Conservation (phyloP, 352 stramenopile genomes). For the Globisporangium canariense region DNA sequence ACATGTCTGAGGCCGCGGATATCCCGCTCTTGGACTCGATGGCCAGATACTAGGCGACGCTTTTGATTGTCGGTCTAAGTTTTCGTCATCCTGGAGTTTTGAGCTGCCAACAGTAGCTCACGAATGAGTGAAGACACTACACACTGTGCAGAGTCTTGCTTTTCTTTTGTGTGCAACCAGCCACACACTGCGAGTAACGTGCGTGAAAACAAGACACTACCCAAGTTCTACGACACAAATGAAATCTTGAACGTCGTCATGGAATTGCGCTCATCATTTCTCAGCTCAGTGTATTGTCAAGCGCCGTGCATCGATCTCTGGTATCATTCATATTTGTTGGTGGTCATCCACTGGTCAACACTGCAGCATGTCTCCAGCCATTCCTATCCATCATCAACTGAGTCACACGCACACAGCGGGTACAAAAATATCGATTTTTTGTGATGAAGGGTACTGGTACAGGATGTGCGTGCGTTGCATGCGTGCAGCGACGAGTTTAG, state of each 20-base stretch:
- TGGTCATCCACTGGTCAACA: not conserved
- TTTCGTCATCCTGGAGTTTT: not conserved
- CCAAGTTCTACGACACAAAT: too few relatives aligned
- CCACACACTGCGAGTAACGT: too few relatives aligned
- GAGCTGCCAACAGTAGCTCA: not conserved
- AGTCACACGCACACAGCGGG: not conserved
- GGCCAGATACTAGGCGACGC: constrained; percentile 20
- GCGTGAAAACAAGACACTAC: too few relatives aligned
- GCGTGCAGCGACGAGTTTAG: too few relatives aligned
- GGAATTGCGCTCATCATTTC: too few relatives aligned
- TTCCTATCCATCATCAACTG: not conserved
- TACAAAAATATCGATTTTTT: not conserved
- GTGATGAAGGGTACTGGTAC: too few relatives aligned
- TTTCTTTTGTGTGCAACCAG: too few relatives aligned
- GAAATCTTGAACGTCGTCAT: too few relatives aligned
- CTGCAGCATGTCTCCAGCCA: not conserved
- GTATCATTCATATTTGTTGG: not conserved
- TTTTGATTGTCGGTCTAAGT: not conserved
- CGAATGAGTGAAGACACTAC: too few relatives aligned
- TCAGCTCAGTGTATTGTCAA: not conserved
- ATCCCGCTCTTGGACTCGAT: constrained; percentile 38
- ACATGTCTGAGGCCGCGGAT: constrained; percentile 36
- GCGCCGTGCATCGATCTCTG: not conserved
- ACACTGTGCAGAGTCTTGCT: not conserved
- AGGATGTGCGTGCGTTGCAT: too few relatives aligned